Evolutionary conservation across 2,329 filamentous ascomycete species (phyloP), one percentile per base, ranked within the genome.

Genomic region (Cadophora sp.): DNA sequence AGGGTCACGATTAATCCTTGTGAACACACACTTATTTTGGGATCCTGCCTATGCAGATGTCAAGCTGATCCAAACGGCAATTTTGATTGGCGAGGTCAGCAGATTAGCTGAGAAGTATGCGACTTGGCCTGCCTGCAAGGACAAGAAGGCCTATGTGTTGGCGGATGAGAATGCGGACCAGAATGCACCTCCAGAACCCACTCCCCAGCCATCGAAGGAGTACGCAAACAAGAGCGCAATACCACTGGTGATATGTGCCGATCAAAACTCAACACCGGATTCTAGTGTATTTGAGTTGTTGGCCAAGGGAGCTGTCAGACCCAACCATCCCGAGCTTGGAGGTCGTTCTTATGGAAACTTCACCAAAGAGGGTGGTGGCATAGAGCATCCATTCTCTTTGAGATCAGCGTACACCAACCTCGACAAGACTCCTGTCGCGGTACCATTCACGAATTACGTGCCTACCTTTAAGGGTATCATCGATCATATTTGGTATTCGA

Each of bases 401-500:
- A 93, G 96, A 76, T 97, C 96, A 24, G 90, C 94, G 3, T 99
- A 99, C 79, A 87, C 88, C 43, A 87, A 91, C 70, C 90, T 97
- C 62, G 91, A 91, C 70, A 91, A 95, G 76, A 89, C 96, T 43
- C 89, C 90, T 7, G 91, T 94, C 66, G 93, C 97, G 77, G 82
- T 98, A 73, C 89, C 89, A 4, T 99, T 97, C 79, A 99, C 96
- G 56, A 99, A 99, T 80, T 99, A 98, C 80, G 96, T 94, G 16
- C 94, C 96, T 0, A 89, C 89, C n/a, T 99, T 97, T 81, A 87
- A 88, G 61, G 94, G 94, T 69, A 92, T 96, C 66, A 91, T 99
- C 72, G 96, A 99, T 78, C 97, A 98, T 80, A 93, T 99, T 75
- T 98, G 94, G 94, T 99, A 97, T 80, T 94, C 94, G 65, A 95